Percentiles rank a stretch among this genome's conserved stretches.
phyloP scores from a whole-genome alignment of 306 rosid genomes.

The Quercus berberidifolia region DNA sequence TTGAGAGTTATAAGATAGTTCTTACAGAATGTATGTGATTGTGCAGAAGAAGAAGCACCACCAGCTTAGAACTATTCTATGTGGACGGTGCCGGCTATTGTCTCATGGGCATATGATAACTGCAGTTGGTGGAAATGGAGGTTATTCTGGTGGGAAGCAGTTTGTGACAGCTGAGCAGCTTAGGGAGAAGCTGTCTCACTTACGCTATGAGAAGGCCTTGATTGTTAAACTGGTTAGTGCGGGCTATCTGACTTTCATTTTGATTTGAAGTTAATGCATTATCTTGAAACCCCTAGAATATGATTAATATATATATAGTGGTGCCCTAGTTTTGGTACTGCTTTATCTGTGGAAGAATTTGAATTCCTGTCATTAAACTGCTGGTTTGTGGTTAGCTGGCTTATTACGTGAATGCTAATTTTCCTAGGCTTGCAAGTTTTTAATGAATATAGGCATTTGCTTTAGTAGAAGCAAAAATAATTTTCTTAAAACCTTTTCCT shows the following conservation, averaged over 20 bases:
- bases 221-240: constrained; percentile 74
- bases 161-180: constrained; percentile 82
- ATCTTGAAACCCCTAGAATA: not conserved
- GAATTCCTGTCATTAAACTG: not conserved
- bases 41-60: constrained; percentile 90
- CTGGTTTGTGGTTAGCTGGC: not conserved
- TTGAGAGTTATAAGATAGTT: not conserved
- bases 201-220: constrained; percentile 71
- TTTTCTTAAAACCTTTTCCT: not conserved
- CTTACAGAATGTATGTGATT: not conserved
- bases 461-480: not conserved
- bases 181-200: constrained; percentile 71
- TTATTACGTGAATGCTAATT: not conserved
- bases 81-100: constrained; percentile 75
- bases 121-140: constrained; percentile 97
- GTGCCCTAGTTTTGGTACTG: not conserved
- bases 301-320: not conserved
- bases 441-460: not conserved
- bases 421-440: not conserved
- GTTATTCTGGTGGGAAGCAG: constrained; percentile 80
- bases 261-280: not conserved
- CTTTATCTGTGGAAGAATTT: not conserved
- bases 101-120: constrained; percentile 95
- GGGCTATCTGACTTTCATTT: constrained; percentile 4
- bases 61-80: constrained; percentile 79